phyloP scores from a whole-genome alignment of 2,329 filamentous ascomycete genomes.

The Colletotrichum sp. region DNA sequence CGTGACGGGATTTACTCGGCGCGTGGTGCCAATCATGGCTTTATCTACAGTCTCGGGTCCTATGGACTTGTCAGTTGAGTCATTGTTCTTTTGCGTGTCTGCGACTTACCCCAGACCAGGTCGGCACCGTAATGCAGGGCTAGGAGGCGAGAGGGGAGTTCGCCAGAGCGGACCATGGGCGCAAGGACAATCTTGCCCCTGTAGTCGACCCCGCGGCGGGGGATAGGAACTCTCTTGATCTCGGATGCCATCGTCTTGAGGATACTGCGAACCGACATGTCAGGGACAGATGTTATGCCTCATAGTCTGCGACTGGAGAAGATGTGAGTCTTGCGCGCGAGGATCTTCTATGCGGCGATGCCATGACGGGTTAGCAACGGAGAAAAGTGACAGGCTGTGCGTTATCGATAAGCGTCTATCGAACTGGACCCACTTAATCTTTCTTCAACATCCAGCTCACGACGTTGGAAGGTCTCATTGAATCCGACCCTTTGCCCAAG shows the following conservation, averaged over 20 bases:
- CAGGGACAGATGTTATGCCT: not conserved
- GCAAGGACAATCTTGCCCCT: slow-evolving; percentile 92
- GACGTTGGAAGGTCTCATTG: not conserved
- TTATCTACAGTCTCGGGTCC: slow-evolving; percentile 94
- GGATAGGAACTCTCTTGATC: slow-evolving; percentile 79
- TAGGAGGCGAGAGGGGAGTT: slow-evolving; percentile 86
- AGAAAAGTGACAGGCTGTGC: not conserved
- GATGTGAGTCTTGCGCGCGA: not conserved
- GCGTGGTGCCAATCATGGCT: slow-evolving; percentile 85
- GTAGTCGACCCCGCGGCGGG: slow-evolving; percentile 89
- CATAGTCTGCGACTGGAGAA: not conserved
- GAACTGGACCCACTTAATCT: not conserved
- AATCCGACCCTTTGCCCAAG: not conserved
- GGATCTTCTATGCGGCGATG: slow-evolving; percentile 8
- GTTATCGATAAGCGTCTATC: slow-evolving; percentile 20
- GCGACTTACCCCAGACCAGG: slow-evolving; percentile 83
- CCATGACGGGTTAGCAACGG: slow-evolving; percentile 12
- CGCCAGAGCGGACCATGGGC: slow-evolving; percentile 97
- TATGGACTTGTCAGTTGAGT: slow-evolving; percentile 34
- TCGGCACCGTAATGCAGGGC: slow-evolving; percentile 96
- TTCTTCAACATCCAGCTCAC: not conserved
- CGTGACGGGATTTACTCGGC: slow-evolving; percentile 77
- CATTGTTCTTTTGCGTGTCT: not conserved
- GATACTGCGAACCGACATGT: slow-evolving; percentile 31
- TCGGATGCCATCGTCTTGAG: slow-evolving; percentile 62